Conservation (phyloP, 78 protist genomes). For the Chrysochromulina parva region DNA sequence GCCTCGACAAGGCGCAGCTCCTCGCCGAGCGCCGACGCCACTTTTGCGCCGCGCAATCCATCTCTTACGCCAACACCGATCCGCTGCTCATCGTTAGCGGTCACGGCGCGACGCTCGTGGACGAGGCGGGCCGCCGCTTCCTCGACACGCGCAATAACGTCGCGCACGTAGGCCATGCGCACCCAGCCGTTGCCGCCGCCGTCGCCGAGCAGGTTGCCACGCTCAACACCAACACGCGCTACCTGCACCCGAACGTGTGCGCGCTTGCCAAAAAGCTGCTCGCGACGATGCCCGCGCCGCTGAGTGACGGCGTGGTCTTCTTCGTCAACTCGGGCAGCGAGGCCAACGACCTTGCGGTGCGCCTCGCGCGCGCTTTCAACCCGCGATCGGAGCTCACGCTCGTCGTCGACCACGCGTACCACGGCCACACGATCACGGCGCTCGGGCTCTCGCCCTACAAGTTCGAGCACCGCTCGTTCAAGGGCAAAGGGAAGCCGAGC, state of each 20-base stretch:
- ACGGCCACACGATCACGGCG: constrained; percentile 60
- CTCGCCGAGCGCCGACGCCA: not conserved
- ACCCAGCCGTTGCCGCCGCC: not conserved
- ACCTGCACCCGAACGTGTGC: constrained; percentile 49
- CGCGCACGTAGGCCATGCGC: not conserved
- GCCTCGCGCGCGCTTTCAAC: constrained; percentile 57
- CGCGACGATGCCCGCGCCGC: not conserved
- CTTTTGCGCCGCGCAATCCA: constrained; percentile 6
- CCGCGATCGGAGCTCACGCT: not conserved
- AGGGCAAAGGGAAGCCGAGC: not conserved
- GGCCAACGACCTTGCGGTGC: constrained; percentile 87
- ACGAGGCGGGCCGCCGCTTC: not conserved
- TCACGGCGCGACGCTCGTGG: not conserved
- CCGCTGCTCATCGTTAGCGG: not conserved
- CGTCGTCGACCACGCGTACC: constrained; percentile 65
- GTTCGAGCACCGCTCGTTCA: not conserved
- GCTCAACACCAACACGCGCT: constrained; percentile 78
- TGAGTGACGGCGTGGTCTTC: not conserved
- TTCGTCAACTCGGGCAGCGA: constrained; percentile 84
- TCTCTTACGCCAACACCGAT: not conserved
- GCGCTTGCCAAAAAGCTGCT: constrained; percentile 7
- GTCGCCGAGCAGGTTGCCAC: constrained; percentile 22
- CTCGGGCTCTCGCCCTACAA: constrained; percentile 33
- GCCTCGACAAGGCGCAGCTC: not conserved
- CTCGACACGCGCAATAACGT: constrained; percentile 27